Conservation (phyloP, 1,284 basidiomycete species). For the Boletus smithii region DNA sequence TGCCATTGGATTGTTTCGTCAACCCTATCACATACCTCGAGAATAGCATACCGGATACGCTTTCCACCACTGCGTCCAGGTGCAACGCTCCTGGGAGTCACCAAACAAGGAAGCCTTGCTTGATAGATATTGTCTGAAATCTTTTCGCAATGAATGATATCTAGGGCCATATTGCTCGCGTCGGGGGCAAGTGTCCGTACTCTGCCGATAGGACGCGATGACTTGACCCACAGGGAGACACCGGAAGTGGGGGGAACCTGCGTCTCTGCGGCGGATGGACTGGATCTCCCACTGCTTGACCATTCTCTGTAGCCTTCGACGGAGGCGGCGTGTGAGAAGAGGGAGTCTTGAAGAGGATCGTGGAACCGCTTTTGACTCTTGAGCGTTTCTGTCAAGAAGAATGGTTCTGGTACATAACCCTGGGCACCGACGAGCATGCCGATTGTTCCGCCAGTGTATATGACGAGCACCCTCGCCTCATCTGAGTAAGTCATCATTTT, state of each 20-base stretch:
- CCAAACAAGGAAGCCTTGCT: slow-evolving; percentile 65
- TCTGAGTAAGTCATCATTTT: slow-evolving; percentile 34
- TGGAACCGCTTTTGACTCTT: slow-evolving; percentile 81
- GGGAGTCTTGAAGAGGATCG: slow-evolving; percentile 76
- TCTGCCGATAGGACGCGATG: slow-evolving; percentile 65
- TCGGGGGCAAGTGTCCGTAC: slow-evolving; percentile 38
- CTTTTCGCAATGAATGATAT: slow-evolving; percentile 46
- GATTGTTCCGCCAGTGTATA: slow-evolving; percentile 85
- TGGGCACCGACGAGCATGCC: slow-evolving; percentile 79
- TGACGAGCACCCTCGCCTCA: slow-evolving; percentile 77
- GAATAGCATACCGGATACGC: slow-evolving; percentile 75
- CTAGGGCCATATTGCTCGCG: slow-evolving; percentile 21
- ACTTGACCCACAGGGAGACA: slow-evolving; percentile 56
- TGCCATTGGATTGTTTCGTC: slow-evolving; percentile 2
- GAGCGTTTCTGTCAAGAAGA: slow-evolving; percentile 81
- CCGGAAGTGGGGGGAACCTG: slow-evolving; percentile 18
- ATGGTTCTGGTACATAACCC: slow-evolving; percentile 86
- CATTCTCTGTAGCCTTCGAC: slow-evolving; percentile 73
- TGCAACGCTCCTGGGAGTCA: slow-evolving; percentile 68
- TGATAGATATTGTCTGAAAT: slow-evolving; percentile 63
- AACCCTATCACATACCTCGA: slow-evolving; percentile 55
- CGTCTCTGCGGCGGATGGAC: slow-evolving; percentile 32
- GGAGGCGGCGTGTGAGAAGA: slow-evolving; percentile 70
- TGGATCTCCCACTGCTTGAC: slow-evolving; percentile 57
- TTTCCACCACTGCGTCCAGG: slow-evolving; percentile 59